Conservation (phyloP, 257 asterid species). For the Solanum pennellii region DNA sequence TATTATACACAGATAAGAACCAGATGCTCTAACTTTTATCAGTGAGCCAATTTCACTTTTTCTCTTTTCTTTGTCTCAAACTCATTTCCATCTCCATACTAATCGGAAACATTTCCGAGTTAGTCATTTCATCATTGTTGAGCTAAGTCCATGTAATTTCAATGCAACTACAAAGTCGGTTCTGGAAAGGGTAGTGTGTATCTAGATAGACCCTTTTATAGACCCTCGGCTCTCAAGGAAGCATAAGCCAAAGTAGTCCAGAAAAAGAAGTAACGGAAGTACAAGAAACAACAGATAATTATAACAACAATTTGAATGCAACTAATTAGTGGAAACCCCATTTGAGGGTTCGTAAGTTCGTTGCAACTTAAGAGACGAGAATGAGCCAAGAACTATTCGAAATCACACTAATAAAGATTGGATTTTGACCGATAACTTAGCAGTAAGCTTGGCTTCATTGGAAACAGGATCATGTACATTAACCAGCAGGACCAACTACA, state of each 20-base stretch:
- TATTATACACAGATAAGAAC: slow-evolving; percentile 40
- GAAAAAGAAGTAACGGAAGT: background rate
- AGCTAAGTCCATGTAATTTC: background rate
- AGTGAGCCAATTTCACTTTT: slow-evolving; percentile 12
- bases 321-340: background rate
- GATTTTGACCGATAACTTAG: background rate
- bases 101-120: background rate
- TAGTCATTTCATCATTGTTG: background rate
- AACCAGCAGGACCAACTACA: background rate
- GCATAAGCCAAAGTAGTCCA: too few species aligned
- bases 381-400: background rate
- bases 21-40: slow-evolving; percentile 30
- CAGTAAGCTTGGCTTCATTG: background rate
- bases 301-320: background rate
- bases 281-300: background rate
- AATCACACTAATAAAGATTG: background rate
- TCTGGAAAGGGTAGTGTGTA: background rate
- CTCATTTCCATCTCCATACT: background rate
- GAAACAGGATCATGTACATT: background rate
- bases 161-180: background rate
- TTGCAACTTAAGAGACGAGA: background rate
- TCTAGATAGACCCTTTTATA: background rate
- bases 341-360: background rate
- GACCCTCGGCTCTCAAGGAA: background rate
- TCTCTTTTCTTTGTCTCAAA: background rate